These are phyloP conservation scores for Sparassis latifolia DNA, from an alignment of 1,284 basidiomycete species.

Conservation along the genomic window DNA sequence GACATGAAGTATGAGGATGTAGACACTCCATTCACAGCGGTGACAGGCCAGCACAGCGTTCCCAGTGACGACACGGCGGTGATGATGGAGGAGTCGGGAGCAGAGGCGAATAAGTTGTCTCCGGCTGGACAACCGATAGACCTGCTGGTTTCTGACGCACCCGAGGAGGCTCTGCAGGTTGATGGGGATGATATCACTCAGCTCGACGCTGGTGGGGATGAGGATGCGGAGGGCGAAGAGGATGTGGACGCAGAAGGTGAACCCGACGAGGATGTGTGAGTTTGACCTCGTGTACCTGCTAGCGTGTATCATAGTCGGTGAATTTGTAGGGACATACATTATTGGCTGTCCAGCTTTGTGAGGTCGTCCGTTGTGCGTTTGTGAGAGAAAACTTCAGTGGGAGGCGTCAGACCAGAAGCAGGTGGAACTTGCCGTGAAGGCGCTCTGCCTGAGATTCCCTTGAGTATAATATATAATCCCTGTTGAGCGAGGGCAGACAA, in stretches of 20 bases:
- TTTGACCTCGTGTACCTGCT: neutral
- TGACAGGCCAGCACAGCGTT: slow-evolving; percentile 46
- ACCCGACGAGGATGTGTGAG: slow-evolving; percentile 17
- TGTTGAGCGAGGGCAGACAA: no score
- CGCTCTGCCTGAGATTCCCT: no score
- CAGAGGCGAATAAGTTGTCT: slow-evolving; percentile 14
- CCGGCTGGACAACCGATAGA: slow-evolving; percentile 3
- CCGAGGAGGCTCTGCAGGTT: neutral
- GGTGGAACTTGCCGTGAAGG: no score
- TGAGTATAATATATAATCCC: no score
- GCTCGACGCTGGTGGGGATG: slow-evolving; percentile 16
- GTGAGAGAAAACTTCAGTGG: no score
- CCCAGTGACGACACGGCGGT: slow-evolving; percentile 51
- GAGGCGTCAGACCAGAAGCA: no score
- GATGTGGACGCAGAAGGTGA: slow-evolving; percentile 30
- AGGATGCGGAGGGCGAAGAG: slow-evolving; percentile 28
- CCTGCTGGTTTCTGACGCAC: neutral
- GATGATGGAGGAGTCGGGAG: slow-evolving; percentile 16
- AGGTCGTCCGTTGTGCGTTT: no score
- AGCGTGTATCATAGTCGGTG: no score
- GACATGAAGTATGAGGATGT: slow-evolving; percentile 45
- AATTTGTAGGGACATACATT: no score
- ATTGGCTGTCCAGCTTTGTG: no score
- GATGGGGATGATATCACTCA: slow-evolving; percentile 7
- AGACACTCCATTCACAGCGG: slow-evolving; percentile 44